These are phyloP conservation scores for Elongisporangium anandrum DNA, from an alignment of 352 stramenopile species.

Conservation along the genomic window DNA sequence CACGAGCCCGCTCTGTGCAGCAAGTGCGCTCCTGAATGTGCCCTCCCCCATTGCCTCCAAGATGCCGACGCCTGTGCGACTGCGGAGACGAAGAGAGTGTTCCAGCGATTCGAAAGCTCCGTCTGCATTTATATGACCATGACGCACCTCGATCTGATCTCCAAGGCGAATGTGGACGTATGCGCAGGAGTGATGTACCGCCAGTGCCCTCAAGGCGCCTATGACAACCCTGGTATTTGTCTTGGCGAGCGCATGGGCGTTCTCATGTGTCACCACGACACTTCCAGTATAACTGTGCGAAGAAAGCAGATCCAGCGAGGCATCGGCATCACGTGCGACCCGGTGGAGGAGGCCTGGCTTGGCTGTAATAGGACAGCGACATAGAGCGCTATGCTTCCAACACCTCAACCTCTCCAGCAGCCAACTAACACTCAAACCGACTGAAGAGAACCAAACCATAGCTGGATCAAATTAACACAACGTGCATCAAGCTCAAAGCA, in stretches of 20 bases:
- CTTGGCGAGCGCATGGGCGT: slow-evolving; percentile 20
- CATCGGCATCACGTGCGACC: slow-evolving; percentile 19
- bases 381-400: too few relatives aligned
- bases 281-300: slow-evolving; percentile 17
- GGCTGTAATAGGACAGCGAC: too few relatives aligned
- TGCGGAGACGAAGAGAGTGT: too few relatives aligned
- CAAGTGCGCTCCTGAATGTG: slow-evolving; percentile 3
- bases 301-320: slow-evolving; percentile 21
- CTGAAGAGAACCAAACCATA: too few relatives aligned
- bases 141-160: neutral
- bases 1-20: slow-evolving; percentile 11
- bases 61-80: too few relatives aligned
- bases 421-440: too few relatives aligned
- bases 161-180: neutral
- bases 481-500: too few relatives aligned
- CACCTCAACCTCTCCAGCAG: too few relatives aligned
- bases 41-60: too few relatives aligned
- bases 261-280: slow-evolving; percentile 16
- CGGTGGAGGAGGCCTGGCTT: slow-evolving; percentile 24
- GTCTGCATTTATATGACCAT: neutral
- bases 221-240: slow-evolving; percentile 15
- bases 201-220: slow-evolving; percentile 7
- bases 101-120: neutral
- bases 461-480: too few relatives aligned
- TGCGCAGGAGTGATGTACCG: slow-evolving; percentile 24